Percentiles rank a stretch among this genome's conserved stretches.
phyloP scores from a whole-genome alignment of 1,284 basidiomycete genomes.

The Wallemia hederae region DNA sequence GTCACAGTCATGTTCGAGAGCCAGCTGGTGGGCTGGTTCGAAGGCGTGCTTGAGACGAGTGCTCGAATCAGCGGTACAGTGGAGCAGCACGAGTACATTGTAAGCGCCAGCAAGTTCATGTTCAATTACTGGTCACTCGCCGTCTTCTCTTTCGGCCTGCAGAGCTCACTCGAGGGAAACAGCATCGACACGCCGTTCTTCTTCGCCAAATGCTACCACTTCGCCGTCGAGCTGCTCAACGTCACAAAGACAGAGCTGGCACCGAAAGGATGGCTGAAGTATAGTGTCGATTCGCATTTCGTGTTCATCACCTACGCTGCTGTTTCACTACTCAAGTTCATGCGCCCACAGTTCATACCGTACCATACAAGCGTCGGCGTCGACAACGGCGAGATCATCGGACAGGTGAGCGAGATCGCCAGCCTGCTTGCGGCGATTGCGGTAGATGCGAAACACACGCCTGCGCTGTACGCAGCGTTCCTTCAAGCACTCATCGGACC shows the following conservation, averaged over 20 bases:
- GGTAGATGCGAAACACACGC: constrained; percentile 45
- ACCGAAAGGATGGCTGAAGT: constrained; percentile 44
- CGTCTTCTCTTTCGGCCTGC: constrained; percentile 77
- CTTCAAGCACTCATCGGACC: constrained; percentile 29
- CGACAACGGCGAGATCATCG: constrained; percentile 25
- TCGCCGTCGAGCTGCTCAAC: constrained; percentile 8
- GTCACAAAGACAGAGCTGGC: constrained; percentile 31
- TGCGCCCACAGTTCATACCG: constrained; percentile 13
- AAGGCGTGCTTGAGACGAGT: constrained; percentile 11
- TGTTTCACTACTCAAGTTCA: constrained; percentile 54
- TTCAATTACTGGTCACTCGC: constrained; percentile 59
- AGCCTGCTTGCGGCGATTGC: constrained; percentile 43
- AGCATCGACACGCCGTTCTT: constrained; percentile 18
- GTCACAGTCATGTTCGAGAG: constrained; percentile 58
- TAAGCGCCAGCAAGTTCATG: constrained; percentile 37
- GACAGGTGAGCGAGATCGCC: constrained; percentile 49
- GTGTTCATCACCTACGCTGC: constrained; percentile 71
- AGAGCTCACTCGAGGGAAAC: constrained; percentile 57
- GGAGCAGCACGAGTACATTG: constrained; percentile 21
- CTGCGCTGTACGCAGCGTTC: constrained; percentile 58
- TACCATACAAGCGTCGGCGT: constrained; percentile 9
- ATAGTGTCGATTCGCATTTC: constrained; percentile 70
- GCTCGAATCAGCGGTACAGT: constrained; percentile 5
- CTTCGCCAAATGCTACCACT: constrained; percentile 13
- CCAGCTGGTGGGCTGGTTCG: constrained; percentile 37